A percentile compares a stretch with the other conserved stretches of the same genome.
Evolutionary conservation across 257 asterid species (phyloP).

Genomic region (Gardenia jasminoides): DNA sequence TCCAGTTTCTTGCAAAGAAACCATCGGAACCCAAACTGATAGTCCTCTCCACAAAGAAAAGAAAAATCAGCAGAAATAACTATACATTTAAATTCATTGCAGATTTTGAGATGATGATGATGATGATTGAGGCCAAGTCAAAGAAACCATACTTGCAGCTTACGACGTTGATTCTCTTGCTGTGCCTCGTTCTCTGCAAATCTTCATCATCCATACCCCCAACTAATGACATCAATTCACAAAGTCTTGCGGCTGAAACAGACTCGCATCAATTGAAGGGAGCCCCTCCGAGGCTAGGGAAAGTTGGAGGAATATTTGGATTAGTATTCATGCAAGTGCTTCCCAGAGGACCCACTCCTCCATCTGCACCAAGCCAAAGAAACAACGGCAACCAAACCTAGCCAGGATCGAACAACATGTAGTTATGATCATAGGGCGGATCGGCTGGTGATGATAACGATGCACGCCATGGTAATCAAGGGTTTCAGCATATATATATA

Average conservation of each 20-base stretch:
- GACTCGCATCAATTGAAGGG: background rate
- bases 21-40: background rate
- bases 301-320: too few species aligned
- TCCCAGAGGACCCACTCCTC: too few species aligned
- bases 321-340: too few species aligned
- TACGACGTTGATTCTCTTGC: background rate
- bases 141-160: background rate
- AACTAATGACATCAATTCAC: background rate
- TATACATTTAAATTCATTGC: background rate
- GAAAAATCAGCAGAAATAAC: background rate
- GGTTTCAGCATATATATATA: too few species aligned
- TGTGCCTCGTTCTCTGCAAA: conserved; percentile 2
- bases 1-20: background rate
- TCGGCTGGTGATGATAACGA: too few species aligned
- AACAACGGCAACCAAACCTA: too few species aligned
- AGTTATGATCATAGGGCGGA: too few species aligned
- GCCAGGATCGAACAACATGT: too few species aligned
- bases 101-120: background rate
- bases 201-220: conserved; percentile 15
- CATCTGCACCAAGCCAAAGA: too few species aligned
- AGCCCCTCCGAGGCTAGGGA: too few species aligned
- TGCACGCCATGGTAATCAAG: too few species aligned
- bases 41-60: background rate
- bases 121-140: background rate
- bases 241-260: background rate